phyloP scores from a whole-genome alignment of 2,329 filamentous ascomycete species.

The Madurella mycetomatis region DNA sequence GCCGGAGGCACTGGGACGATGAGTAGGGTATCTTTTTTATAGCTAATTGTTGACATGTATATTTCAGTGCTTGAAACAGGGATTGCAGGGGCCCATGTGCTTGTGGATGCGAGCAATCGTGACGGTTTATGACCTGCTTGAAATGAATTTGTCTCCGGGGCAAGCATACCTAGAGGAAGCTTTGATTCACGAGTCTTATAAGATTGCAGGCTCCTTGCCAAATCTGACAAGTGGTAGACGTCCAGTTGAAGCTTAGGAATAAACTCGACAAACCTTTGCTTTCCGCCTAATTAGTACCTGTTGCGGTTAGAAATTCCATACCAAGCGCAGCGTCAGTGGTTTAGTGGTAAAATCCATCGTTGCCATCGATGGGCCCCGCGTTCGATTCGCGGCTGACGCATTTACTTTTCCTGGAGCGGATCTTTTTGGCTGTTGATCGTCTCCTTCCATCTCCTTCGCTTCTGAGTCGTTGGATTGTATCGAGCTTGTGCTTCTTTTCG shows the following conservation, averaged over 20 bases:
- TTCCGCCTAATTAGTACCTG: background rate
- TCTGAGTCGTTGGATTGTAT: too few species aligned
- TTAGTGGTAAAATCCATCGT: constrained; percentile 53
- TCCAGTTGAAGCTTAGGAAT: too few species aligned
- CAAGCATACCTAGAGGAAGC: too few species aligned
- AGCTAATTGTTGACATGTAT: background rate
- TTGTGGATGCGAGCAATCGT: too few species aligned
- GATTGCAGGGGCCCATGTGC: too few species aligned
- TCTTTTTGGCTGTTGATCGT: background rate
- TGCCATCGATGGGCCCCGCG: constrained; percentile 46
- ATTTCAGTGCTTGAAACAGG: background rate
- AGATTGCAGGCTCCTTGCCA: too few species aligned
- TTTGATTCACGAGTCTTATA: too few species aligned
- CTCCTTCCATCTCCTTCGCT: background rate
- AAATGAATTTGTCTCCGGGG: too few species aligned
- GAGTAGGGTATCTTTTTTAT: constrained; percentile 26
- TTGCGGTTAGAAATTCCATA: background rate
- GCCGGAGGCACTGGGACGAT: constrained; percentile 54
- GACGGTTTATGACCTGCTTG: too few species aligned
- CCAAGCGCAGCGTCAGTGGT: constrained; percentile 35
- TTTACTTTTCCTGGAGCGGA: background rate
- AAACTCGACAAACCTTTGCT: too few species aligned
- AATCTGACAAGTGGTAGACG: too few species aligned
- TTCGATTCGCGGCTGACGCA: constrained; percentile 28
- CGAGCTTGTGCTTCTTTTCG: too few species aligned